Evolutionary conservation across 805 yeast genomes (phyloP).

Genomic region (Blastobotrys americana): DNA sequence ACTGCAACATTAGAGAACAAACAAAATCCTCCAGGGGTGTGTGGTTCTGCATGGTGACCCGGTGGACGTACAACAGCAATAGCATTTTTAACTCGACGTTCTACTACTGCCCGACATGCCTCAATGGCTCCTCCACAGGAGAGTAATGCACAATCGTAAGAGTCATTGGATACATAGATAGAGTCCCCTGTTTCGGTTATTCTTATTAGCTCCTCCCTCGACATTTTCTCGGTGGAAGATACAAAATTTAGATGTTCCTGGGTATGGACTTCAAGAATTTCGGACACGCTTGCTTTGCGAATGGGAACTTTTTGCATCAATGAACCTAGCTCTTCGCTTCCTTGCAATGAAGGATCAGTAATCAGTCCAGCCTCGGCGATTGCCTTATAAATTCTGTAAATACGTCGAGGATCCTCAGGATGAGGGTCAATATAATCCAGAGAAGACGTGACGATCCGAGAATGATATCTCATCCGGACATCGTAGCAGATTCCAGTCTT

Average conservation of each 20-base stretch:
- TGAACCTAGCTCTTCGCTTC: slow-evolving; percentile 70
- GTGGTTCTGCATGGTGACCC: slow-evolving; percentile 99
- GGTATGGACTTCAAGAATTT: slow-evolving; percentile 79
- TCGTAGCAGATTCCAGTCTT: slow-evolving; percentile 95
- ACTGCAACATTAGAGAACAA: slow-evolving; percentile 94
- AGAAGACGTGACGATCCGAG: slow-evolving; percentile 84
- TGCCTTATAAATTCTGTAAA: slow-evolving; percentile 85
- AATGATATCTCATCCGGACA: slow-evolving; percentile 95
- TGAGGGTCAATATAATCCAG: slow-evolving; percentile 96
- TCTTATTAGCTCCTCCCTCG: slow-evolving; percentile 64
- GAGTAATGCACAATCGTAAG: slow-evolving; percentile 75
- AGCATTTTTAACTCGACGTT: slow-evolving; percentile 84
- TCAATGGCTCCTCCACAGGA: slow-evolving; percentile 97
- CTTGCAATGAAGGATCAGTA: slow-evolving; percentile 66
- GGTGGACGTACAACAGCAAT: slow-evolving; percentile 97
- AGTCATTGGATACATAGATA: slow-evolving; percentile 88
- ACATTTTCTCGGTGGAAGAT: slow-evolving; percentile 68
- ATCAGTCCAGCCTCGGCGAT: slow-evolving; percentile 91
- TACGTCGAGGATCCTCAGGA: slow-evolving; percentile 97
- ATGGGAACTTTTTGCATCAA: slow-evolving; percentile 84
- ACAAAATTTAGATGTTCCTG: slow-evolving; percentile 70
- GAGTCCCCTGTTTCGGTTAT: slow-evolving; percentile 92
- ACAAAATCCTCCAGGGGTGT: slow-evolving; percentile 94
- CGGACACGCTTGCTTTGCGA: slow-evolving; percentile 81
- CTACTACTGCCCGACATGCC: slow-evolving; percentile 91